Evolutionary conservation across 2,329 filamentous ascomycete genomes (phyloP).

Genomic region (Cytospora mali): DNA sequence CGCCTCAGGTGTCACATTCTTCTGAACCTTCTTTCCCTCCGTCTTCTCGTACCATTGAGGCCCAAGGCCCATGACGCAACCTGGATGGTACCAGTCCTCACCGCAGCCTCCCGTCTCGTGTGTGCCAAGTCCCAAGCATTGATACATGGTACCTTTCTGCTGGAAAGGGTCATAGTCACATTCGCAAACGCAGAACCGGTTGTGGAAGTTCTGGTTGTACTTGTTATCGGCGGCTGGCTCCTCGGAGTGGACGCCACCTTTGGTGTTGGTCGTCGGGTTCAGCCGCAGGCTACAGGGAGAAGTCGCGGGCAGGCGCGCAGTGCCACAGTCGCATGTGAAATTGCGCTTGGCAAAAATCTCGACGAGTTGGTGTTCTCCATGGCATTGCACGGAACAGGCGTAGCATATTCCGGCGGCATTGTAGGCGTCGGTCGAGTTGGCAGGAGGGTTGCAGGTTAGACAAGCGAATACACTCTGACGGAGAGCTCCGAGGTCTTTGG

Average conservation of each 20-base stretch:
- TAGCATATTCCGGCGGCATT: constrained; percentile 88
- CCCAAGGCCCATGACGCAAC: constrained; percentile 81
- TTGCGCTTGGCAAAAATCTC: constrained; percentile 95
- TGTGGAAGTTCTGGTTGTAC: constrained; percentile 96
- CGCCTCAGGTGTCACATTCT: constrained; percentile 36
- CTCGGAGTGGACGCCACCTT: constrained; percentile 77
- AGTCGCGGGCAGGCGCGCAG: constrained; percentile 70
- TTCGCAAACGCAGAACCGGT: constrained; percentile 87
- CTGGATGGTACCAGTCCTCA: constrained; percentile 97
- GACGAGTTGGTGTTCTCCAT: constrained; percentile 91
- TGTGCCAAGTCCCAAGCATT: constrained; percentile 84
- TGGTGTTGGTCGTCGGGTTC: constrained; percentile 71
- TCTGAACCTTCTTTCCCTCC: constrained; percentile 35
- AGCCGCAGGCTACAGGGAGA: constrained; percentile 76
- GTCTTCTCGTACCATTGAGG: constrained; percentile 69
- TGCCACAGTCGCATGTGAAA: constrained; percentile 96
- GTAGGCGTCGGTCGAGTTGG: constrained; percentile 63
- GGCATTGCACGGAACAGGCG: constrained; percentile 93
- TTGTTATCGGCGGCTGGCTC: constrained; percentile 72
- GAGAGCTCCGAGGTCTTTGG: constrained; percentile 82
- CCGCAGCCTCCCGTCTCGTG: constrained; percentile 85
- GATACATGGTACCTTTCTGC: constrained; percentile 97
- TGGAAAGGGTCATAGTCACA: constrained; percentile 85
- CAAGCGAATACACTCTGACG: constrained; percentile 91
- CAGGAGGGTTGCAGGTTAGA: constrained; percentile 84